Evolutionary conservation across 2,329 filamentous ascomycete species (phyloP).

Genomic region (Cryoendolithus antarcticus): DNA sequence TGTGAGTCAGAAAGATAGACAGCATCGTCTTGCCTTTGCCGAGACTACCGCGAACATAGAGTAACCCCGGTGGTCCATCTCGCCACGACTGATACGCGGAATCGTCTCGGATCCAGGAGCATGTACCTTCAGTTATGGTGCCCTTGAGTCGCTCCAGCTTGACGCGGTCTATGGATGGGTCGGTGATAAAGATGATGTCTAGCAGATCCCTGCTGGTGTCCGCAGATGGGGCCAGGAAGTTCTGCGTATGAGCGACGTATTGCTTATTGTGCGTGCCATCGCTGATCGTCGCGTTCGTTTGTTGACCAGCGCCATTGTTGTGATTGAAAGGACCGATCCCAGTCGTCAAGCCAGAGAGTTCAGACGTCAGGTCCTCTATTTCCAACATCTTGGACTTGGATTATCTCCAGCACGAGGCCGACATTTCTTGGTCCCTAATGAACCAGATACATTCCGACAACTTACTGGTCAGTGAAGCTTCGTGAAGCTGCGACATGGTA

Average conservation of each 20-base stretch:
- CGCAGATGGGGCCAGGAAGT: no score
- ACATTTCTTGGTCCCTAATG: no score
- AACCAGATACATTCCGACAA: no score
- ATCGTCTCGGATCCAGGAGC: constrained; percentile 18
- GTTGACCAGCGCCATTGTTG: neutral
- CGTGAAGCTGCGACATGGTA: no score
- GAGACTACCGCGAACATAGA: constrained; percentile 18
- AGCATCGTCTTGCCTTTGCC: constrained; percentile 25
- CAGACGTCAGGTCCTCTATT: no score
- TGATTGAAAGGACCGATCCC: neutral
- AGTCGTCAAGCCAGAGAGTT: no score
- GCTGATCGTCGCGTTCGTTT: neutral
- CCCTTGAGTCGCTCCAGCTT: constrained; percentile 10
- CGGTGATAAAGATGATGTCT: constrained; percentile 4
- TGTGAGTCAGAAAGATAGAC: constrained; percentile 18
- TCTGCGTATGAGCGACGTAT: neutral
- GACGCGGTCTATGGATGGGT: constrained; percentile 9
- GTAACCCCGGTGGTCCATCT: constrained; percentile 4
- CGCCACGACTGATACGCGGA: constrained; percentile 10
- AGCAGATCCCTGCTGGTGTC: no score
- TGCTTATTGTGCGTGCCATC: neutral
- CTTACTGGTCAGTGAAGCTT: no score
- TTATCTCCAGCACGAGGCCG: no score
- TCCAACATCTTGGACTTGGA: no score
- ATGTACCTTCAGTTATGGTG: constrained; percentile 10